Base-by-base conservation (phyloP, 2,329 filamentous ascomycete genomes). In the Penicillium sp. region DNA sequence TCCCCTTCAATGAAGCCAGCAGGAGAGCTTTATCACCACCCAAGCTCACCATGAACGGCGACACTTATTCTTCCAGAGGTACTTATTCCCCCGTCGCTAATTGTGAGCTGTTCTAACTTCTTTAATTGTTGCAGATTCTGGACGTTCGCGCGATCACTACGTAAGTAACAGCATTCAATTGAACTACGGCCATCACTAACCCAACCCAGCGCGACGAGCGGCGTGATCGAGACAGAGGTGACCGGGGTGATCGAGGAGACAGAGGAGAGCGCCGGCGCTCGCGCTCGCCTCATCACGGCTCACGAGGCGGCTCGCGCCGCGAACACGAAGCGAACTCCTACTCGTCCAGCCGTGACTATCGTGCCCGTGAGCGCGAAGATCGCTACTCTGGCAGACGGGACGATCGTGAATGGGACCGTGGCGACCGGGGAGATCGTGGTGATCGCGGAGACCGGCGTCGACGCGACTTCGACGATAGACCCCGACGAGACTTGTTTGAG, bases 361-460 rank as follows among this genome's bases (percentile, higher is more conserved):
- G 93, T 69, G 93, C 96, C 70, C 83, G 93, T 56, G 93, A 97
- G 77, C 89, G 93, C 56, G 93, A 97, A 74, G 93, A 97, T 63
- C 84, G 92, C 68, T 97, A 97, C 70, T 84, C 85, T 30, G 87
- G 87, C 27, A 83, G 88, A 57, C 79, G 84, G 51, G 84, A 86
- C 47, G 88, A 91, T n/a, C 82, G 88, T 58, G 88, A 89, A 59
- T 90, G 88, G 86, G 87, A 61, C 13, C 58, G 59, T 29, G 54
- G 47, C 0, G 56, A 61, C n/a, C 58, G 60, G 3, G 46, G 53
- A 3, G 55, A 55, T 8, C 46, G 54, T 17, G 58, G 55, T 39
- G 89, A 92, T 55, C 79, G 88, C 56, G 79, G 83, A 29, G 77
- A 77, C 58, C 71, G 70, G 49, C 68, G 76, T 46, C 74, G 87